Percentiles rank a stretch among this genome's conserved stretches.
Evolutionary conservation across 768 basidiomycete genomes (phyloP).

Genomic region (Lactarius pseudohatsudake): DNA sequence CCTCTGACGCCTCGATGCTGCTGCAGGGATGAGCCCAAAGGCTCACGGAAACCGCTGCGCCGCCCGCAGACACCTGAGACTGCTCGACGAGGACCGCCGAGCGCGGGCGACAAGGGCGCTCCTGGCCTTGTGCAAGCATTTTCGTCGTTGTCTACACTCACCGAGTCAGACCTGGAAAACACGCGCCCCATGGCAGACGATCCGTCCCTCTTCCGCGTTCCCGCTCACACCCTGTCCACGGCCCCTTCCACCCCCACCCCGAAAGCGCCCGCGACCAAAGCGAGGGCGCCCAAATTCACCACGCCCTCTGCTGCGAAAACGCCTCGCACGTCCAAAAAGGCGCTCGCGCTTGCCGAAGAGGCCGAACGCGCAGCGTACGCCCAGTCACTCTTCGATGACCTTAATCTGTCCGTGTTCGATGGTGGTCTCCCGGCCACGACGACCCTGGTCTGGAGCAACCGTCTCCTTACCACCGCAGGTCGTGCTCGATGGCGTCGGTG

Average conservation of each 20-base stretch:
- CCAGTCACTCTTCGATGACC: constrained; percentile 26
- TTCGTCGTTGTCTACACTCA: constrained; percentile 21
- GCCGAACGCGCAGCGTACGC: constrained; percentile 27
- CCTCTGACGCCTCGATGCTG: neutral
- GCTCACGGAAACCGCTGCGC: constrained; percentile 12
- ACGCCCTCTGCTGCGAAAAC: constrained; percentile 13
- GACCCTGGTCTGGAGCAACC: constrained; percentile 25
- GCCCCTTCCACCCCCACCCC: neutral
- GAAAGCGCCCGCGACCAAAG: constrained; percentile 11
- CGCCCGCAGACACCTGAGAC: constrained; percentile 4
- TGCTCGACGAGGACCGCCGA: neutral
- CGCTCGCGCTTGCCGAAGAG: constrained; percentile 22
- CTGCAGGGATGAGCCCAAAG: constrained; percentile 13
- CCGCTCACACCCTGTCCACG: neutral
- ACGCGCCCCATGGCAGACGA: neutral
- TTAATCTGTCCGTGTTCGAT: constrained; percentile 25
- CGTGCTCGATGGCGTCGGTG: constrained; percentile 29
- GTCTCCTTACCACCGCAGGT: constrained; percentile 28
- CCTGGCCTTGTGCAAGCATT: constrained; percentile 18
- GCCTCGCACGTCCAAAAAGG: constrained; percentile 28
- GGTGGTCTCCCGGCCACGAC: constrained; percentile 24
- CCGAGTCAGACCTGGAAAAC: constrained; percentile 18
- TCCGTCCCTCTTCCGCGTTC: neutral
- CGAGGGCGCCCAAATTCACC: constrained; percentile 5
- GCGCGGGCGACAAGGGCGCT: neutral